These are phyloP conservation scores for Starmerella riodocensis DNA, from an alignment of 805 yeast species.

Conservation along the genomic window DNA sequence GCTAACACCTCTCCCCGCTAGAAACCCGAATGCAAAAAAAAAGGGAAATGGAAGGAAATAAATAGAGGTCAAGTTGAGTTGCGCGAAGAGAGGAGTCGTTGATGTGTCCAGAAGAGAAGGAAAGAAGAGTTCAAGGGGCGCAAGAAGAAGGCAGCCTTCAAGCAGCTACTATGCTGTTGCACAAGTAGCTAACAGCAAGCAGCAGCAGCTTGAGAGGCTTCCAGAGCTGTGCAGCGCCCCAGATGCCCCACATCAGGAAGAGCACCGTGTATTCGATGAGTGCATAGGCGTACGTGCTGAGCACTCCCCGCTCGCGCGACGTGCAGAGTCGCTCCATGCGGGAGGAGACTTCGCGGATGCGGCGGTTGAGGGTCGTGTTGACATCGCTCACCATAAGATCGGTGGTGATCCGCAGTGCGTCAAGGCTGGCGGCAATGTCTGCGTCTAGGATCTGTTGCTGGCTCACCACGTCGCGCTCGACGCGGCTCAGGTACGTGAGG, in stretches of 20 bases:
- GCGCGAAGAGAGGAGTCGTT: no score
- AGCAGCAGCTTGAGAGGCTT: slow-evolving; percentile 1
- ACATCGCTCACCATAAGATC: slow-evolving; percentile 23
- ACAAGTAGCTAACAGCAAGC: slow-evolving; percentile 1
- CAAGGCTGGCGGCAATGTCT: slow-evolving; percentile 17
- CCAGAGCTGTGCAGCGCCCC: slow-evolving; percentile 16
- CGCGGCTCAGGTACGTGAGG: slow-evolving; percentile 14
- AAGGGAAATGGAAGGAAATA: no score
- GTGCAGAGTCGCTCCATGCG: slow-evolving; percentile 19
- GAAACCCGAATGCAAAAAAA: no score
- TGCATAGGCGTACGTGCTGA: slow-evolving; percentile 10
- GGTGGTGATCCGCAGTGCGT: slow-evolving; percentile 19
- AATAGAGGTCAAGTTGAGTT: no score
- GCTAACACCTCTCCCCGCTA: no score
- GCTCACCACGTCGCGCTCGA: slow-evolving; percentile 15
- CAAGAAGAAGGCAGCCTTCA: no score
- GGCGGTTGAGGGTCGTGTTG: slow-evolving; percentile 21
- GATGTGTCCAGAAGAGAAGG: no score
- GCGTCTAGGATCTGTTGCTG: slow-evolving; percentile 18
- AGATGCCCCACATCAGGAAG: slow-evolving; percentile 18
- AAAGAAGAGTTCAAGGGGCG: no score
- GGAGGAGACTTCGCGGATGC: slow-evolving; percentile 19
- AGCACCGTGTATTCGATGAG: slow-evolving; percentile 20
- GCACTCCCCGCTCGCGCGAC: slow-evolving; percentile 8
- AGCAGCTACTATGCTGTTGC: slow-evolving; percentile 5